Base-by-base conservation (phyloP, 768 basidiomycete genomes). In the Cystoderma amianthinum region DNA sequence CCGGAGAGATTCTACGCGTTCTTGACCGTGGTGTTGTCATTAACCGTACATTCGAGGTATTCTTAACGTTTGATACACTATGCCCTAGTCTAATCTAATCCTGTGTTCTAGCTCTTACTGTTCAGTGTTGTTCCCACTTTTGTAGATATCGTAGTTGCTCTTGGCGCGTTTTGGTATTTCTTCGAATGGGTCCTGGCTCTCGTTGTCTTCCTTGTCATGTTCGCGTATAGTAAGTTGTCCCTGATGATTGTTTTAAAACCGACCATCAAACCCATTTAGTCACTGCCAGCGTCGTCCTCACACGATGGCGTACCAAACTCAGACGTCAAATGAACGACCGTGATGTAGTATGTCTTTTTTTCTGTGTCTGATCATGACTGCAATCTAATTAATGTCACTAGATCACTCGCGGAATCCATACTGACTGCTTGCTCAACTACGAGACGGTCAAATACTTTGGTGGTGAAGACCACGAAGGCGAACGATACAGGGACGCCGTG, bases 401-500 rank as follows among this genome's bases (percentile, higher is more conserved):
- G 81, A 60, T 82, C 18, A 89, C 82, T 17, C 77, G 90, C 28
- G 86, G 84, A 6, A 92, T 92, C 39, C 83, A 88, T 48, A 82
- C 85, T 3, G 89, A 92, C 52, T 80, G 79, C 50, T 61, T 90
- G 20, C 71, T 88, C 39, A 86, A 86, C 54, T 87, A 86, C 45
- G 85, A 86, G 58, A 90, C 88, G 3, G 83, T 91, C 51, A 93
- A 89, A 59, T 89, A 89, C 57, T 93, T 92, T 56, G 80, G 79
- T n/a, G 85, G 88, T 12, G 91, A 95, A 59, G 71, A 76, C 17
- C 78, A 90, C 50, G 91, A 94, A 55, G 73, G 72, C 13, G 68
- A 69, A 32, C 72, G 91, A 21, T 92, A 90, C 53, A 58, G 65
- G 9, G 72, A 81, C 11, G 86, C 90, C 2, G 72, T 94, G 46